Evolutionary conservation across 2,329 filamentous ascomycete species (phyloP), one percentile per base, ranked within the genome.

Genomic region (Mariannaea sp.): DNA sequence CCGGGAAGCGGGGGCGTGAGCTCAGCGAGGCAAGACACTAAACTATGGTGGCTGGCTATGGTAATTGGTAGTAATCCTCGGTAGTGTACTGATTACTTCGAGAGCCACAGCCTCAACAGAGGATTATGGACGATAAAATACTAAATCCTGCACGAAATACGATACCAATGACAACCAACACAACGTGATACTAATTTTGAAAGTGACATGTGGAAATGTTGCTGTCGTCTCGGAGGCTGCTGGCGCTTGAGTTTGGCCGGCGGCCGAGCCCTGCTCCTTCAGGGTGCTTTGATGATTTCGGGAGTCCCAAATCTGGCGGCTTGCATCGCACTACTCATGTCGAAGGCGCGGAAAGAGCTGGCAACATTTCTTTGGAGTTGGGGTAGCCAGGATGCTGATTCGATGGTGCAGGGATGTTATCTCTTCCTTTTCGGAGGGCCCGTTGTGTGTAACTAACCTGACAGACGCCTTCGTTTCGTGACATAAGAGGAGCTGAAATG

Each of bases 311-410:
- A 62, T 66, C 53, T 63, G 55, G 63, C 51, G 51, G 47, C 51
- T 53, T 66, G 63, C 63, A 65, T 61, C 44, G 46, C 45, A 55
- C 53, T 66, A 63, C 56, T 56, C 56, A 27, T 35, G 36, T 54
- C 40, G 27, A 54, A 33, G 40, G 45, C 51, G 55, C 45, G 26
- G 48, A 53, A 56, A 55, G 57, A 56, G 52, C 48, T 58, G 55
- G 50, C 50, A 46, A 50, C 41, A 45, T 35, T 10, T 20, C 27
- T 24, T 49, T 24, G 41, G 58, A 59, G 39, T 53, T 59, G 43
- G 53, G 55, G 49, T 57, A 60, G 40, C 52, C 44, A 47, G 58
- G 59, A 41, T 49, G 20, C 30, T 46, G 55, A 53, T 56, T 61
- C 49, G 53, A 52, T 44, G 46, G 33, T 26, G 53, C 48, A 56